These are phyloP conservation scores for Fusarium devonianum DNA, from an alignment of 2,329 filamentous ascomycete genomes.

Conservation along the genomic window DNA sequence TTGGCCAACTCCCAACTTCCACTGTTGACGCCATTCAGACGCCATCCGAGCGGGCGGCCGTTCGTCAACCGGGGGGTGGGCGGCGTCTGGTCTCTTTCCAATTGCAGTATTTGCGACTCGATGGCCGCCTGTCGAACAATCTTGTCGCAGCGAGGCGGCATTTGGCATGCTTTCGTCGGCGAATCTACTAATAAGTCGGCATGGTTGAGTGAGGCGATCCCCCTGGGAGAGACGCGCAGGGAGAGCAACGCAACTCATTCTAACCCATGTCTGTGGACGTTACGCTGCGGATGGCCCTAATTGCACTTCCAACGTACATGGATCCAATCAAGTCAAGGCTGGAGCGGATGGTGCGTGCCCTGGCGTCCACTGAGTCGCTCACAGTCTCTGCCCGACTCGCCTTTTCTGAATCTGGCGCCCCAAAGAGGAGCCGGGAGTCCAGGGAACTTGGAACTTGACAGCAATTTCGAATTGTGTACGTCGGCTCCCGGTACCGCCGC, in stretches of 20 bases:
- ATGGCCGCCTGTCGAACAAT: slow-evolving; percentile 1
- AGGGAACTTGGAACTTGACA: slow-evolving; percentile 4
- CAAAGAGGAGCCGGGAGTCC: slow-evolving; percentile 3
- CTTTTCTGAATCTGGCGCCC: slow-evolving; percentile 7
- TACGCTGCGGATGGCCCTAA: slow-evolving; percentile 19
- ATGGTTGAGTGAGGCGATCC: background rate
- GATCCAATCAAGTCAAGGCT: slow-evolving; percentile 21
- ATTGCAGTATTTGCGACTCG: background rate
- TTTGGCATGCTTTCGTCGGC: slow-evolving; percentile 5
- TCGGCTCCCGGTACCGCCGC: slow-evolving; percentile 38
- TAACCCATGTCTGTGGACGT: slow-evolving; percentile 16
- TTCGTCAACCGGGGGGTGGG: slow-evolving; percentile 8
- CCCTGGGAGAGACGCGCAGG: slow-evolving; percentile 11
- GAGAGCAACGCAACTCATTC: slow-evolving; percentile 11
- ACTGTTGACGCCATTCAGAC: slow-evolving; percentile 31
- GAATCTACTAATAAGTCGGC: slow-evolving; percentile 3
- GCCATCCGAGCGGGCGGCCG: slow-evolving; percentile 18
- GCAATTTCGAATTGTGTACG: slow-evolving; percentile 26
- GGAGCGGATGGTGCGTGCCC: slow-evolving; percentile 21
- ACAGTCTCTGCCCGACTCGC: slow-evolving; percentile 9
- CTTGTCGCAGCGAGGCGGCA: slow-evolving; percentile 22
- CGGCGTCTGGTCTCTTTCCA: background rate
- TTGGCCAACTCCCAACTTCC: slow-evolving; percentile 30
- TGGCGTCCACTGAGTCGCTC: slow-evolving; percentile 19
- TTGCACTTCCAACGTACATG: slow-evolving; percentile 15